phyloP scores from a whole-genome alignment of 768 basidiomycete genomes.

The Rhizopogon vesiculosus region DNA sequence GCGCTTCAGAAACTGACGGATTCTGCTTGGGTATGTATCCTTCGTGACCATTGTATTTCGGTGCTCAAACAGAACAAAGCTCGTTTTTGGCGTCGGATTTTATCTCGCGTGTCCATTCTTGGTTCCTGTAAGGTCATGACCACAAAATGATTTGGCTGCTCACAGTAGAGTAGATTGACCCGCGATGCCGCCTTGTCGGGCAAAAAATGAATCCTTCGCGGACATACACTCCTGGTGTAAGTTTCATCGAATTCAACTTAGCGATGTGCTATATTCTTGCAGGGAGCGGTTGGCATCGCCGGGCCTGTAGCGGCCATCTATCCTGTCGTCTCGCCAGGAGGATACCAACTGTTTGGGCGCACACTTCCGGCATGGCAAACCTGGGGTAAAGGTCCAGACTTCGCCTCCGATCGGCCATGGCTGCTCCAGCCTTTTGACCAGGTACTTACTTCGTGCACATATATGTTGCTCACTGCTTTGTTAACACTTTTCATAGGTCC shows the following conservation, averaged over 20 bases:
- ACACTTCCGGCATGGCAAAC: conserved; percentile 65
- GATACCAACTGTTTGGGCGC: conserved; percentile 60
- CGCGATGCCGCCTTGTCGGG: conserved; percentile 51
- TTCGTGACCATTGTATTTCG: not conserved
- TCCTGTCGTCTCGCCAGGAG: conserved; percentile 59
- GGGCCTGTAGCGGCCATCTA: conserved; percentile 65
- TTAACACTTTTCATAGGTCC: conserved; percentile 30
- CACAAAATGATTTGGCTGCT: not conserved
- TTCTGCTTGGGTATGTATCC: conserved; percentile 43
- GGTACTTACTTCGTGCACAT: conserved; percentile 18
- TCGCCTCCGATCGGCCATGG: conserved; percentile 49
- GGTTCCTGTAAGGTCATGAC: conserved; percentile 40
- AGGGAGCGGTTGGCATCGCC: conserved; percentile 71
- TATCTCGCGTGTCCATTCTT: conserved; percentile 63
- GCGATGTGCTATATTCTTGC: not conserved
- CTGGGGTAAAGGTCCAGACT: conserved; percentile 49
- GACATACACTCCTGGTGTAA: conserved; percentile 57
- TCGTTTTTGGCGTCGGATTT: conserved; percentile 60
- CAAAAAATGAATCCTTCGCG: conserved; percentile 77
- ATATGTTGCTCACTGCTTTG: not conserved
- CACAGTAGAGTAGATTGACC: conserved; percentile 40
- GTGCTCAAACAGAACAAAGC: conserved; percentile 25
- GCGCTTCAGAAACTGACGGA: conserved; percentile 40
- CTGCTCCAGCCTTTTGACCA: conserved; percentile 60
- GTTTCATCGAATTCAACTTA: conserved; percentile 8